Conservation (phyloP, 2,329 filamentous ascomycete species). For the Cladobotryum protrusum region DNA sequence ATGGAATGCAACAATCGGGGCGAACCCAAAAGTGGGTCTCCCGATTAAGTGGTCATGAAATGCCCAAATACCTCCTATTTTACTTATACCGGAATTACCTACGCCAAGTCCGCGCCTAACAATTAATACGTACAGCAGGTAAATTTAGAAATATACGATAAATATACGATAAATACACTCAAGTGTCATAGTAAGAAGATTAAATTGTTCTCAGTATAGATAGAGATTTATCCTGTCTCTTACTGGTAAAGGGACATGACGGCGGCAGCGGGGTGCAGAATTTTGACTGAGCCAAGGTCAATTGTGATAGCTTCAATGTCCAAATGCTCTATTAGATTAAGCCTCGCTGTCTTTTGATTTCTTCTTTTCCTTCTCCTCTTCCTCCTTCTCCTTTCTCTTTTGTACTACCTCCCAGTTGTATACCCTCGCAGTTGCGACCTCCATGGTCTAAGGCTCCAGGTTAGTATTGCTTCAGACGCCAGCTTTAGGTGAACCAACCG, state of each 20-base stretch:
- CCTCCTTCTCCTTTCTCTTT: slow-evolving; percentile 81
- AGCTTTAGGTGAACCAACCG: slow-evolving; percentile 48
- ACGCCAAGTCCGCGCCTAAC: no score
- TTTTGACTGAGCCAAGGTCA: no score
- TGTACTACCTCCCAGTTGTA: slow-evolving; percentile 99
- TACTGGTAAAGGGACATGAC: no score
- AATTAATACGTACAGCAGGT: no score
- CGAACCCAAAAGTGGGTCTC: slow-evolving; percentile 7
- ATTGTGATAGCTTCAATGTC: slow-evolving; percentile 1
- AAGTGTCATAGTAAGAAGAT: background rate
- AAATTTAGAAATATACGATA: no score
- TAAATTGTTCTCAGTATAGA: no score
- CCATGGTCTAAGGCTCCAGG: slow-evolving; percentile 64
- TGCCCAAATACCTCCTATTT: no score
- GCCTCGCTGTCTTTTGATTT: slow-evolving; percentile 32
- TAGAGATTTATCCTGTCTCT: no score
- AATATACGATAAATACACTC: no score
- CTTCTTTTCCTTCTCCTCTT: slow-evolving; percentile 45
- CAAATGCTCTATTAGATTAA: slow-evolving; percentile 6
- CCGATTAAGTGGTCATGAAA: no score
- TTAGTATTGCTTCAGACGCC: background rate
- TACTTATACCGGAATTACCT: no score
- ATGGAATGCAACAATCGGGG: slow-evolving; percentile 21
- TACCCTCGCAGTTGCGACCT: slow-evolving; percentile 92
- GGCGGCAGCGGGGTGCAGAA: no score